Percentiles rank a stretch among this genome's conserved stretches.
Evolutionary conservation across 2,329 filamentous ascomycete genomes (phyloP).

Genomic region (Talaromyces funiculosus): DNA sequence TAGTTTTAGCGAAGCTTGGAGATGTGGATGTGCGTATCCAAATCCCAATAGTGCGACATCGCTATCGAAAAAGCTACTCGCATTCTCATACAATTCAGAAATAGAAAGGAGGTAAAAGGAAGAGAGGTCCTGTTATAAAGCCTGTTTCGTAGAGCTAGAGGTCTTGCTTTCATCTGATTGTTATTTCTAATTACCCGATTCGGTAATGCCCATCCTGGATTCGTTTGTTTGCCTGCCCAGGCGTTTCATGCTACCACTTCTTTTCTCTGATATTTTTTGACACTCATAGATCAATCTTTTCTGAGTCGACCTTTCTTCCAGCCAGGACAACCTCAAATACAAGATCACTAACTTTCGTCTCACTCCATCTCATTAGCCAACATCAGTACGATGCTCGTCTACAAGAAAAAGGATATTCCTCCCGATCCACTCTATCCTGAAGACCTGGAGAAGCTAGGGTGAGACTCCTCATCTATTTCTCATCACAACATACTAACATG

Average conservation of each 20-base stretch:
- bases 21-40: too few relatives aligned
- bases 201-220: too few relatives aligned
- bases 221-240: background rate
- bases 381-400: slow-evolving; percentile 65
- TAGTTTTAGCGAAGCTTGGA: too few relatives aligned
- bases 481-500: background rate
- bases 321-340: background rate
- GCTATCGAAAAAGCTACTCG: too few relatives aligned
- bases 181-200: background rate
- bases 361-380: background rate
- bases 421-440: slow-evolving; percentile 61
- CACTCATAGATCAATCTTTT: too few relatives aligned
- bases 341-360: background rate
- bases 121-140: too few relatives aligned
- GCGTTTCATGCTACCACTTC: background rate
- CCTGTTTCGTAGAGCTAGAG: too few relatives aligned
- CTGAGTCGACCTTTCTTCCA: background rate
- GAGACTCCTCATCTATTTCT: slow-evolving; percentile 22
- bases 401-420: slow-evolving; percentile 63
- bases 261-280: background rate
- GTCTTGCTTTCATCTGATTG: slow-evolving; percentile 1
- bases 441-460: slow-evolving; percentile 69
- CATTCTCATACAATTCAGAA: too few relatives aligned
- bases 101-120: too few relatives aligned
- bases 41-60: too few relatives aligned